Evolutionary conservation across 1,284 basidiomycete genomes (phyloP), one percentile per base, ranked within the genome.

Genomic region (Erythrobasidium hasegawianum): DNA sequence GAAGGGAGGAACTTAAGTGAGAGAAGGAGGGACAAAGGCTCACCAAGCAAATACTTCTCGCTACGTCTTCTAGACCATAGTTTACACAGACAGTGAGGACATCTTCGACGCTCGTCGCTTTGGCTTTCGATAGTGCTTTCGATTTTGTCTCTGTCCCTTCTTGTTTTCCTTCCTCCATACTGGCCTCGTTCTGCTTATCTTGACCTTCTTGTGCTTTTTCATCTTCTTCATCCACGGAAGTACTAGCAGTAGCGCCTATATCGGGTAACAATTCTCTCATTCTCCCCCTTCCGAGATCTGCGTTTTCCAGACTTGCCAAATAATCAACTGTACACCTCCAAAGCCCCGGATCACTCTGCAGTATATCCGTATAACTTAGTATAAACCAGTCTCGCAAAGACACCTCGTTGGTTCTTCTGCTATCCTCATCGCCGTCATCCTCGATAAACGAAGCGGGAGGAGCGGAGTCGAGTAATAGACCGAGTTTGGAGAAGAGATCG

Each of bases 261-360:
- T 84, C 85, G 41, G 87, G 76, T 5, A 96, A 77, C 40, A 90
- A 80, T 75, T 87, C 83, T 70, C 88, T 85, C 1, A 88, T 87
- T 70, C 86, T 83, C 53, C 79, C 81, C 75, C 80, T 81, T 0
- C 92, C 92, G 7, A 65, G 1, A 50, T 45, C 55, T 45, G 87
- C 81, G 4, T 83, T 81, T 0, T 86, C 87, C 67, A 89, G 90
- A 0, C 87, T 85, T 70, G 85, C 87, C 80, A 93, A 85, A 75
- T 96, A 96, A 57, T 87, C 86, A 60, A 89, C 86, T 0, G 86
- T 86, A 55, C 91, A 83, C 55, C 88, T 82, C 92, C 92, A 96
- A 20, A 93, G 78, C 0, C 83, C 84, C 1, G 85, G 82, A 74
- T 93, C 90, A 14, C 85, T 84, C 66, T 84, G 85, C 20, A 94